Evolutionary conservation across 1,284 basidiomycete genomes (phyloP), one percentile per base, ranked within the genome.

Genomic region (Irpex lacteus): DNA sequence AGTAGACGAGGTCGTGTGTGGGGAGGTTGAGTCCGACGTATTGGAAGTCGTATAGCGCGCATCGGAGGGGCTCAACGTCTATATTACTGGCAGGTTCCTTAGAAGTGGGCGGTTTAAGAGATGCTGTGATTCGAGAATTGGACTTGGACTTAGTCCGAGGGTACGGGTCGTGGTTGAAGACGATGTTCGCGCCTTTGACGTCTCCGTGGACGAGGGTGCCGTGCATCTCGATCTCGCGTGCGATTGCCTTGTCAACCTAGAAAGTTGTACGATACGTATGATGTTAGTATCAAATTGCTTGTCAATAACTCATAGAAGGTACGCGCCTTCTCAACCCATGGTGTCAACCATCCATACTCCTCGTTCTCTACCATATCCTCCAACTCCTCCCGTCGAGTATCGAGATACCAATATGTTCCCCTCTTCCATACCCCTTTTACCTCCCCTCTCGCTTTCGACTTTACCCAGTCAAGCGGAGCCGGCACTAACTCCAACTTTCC

Each of bases 11-110:
- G 56, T 69, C 68, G 36, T 57, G 65, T 21, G 65, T 54, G 11
- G 67, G 61, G 2, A 68, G 65, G 21, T 65, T 65, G 9, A 69
- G 38, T 11, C 68, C 68, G 55, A 68, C 67, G 50, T 69, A 69
- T 58, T 69, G 68, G 13, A 69, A 53, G 61, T 69, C 68, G 65
- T 69, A 69, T 21, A 69, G 52, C 3, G 68, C 68, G 47, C 67
- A 68, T 58, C 54, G 47, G 6, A 69, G 58, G 5, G 61, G 56
- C 8, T 49, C 38, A n/a, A 54, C 19, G 1, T 9, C 15, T 19
- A 38, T 13, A 13, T 47, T 26, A 6, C 55, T 5, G 6, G 56
- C 1, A 34, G 32, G 1, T 34, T 34, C 32, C 5, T 6, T 6
- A 3, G 6, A 3, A 1, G 32, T 1, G 32, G 32, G 1, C 32